Base-by-base conservation (phyloP, 345 rosid species). In the Eutrema japonicum region DNA sequence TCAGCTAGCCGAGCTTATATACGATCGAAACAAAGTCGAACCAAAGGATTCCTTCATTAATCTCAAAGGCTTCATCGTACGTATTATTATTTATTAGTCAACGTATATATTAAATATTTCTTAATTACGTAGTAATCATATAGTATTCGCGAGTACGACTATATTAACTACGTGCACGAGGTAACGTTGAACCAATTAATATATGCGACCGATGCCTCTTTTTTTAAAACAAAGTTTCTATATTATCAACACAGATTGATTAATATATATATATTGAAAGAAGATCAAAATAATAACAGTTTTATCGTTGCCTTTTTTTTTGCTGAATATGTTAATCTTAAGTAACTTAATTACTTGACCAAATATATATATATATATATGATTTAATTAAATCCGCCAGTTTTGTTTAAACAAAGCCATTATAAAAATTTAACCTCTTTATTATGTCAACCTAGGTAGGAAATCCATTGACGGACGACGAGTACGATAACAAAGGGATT, bases 1-100 rank as follows among this genome's bases (percentile, higher is more conserved):
- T 46, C 88, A 87, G 69, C 84, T 87, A 30, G 89, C 92, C 10
- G 88, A 87, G 72, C 79, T 82, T 52, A 74, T 87, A 55, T 82
- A 62, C 45, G 86, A 84, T 66, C 68, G 85, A 37, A 87, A 85
- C 79, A 78, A 77, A 55, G 80, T 81, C 56, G 58, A 60, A 43
- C 50, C 75, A 29, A 76, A 72, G 22, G 82, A 77, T 49, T 79
- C 80, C 47, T 56, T 65, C 41, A 81, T 81, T 58, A 67, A 81
- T 38, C 84, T 81, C 77, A 78, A 78, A 75, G 84, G 84, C 77
- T 78, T 78, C 59, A 81, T 81, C 2, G 84, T 76, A 68, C 58
- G 64, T 45, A 38, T 53, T 18, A 30, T 22, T 22, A 22, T 22
- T 22, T 22, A 22, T 22, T 22, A 22, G 26, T 22, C 26, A 22